A percentile compares a stretch with the other conserved stretches of the same genome.
Conservation (phyloP, 1,139 yeast species). For the Nadsonia starkeyi-henricii region DNA sequence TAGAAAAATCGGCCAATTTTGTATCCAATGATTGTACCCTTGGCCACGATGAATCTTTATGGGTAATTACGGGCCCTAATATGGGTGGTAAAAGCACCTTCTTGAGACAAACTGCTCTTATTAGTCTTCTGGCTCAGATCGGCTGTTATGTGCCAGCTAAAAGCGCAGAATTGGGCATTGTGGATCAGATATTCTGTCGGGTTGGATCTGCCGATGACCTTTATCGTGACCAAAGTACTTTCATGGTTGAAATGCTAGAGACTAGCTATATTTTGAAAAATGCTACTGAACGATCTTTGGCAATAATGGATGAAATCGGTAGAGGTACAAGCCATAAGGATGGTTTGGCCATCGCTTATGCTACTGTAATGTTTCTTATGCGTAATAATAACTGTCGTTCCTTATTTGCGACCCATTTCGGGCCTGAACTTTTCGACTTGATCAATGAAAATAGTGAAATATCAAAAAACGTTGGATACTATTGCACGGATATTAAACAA, state of each 20-base stretch:
- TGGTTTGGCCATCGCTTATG: constrained; percentile 83
- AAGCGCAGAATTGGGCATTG: constrained; percentile 58
- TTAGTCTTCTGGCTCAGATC: constrained; percentile 77
- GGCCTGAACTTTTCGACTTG: constrained; percentile 42
- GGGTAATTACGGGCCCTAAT: constrained; percentile 90
- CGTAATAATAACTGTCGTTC: constrained; percentile 53
- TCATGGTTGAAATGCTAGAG: constrained; percentile 98
- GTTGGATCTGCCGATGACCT: constrained; percentile 83
- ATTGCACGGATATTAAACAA: background rate
- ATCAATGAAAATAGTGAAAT: constrained; percentile 18
- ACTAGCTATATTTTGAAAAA: constrained; percentile 64
- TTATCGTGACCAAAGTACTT: constrained; percentile 75
- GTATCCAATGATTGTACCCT: constrained; percentile 49
- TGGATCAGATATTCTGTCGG: constrained; percentile 76
- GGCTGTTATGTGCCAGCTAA: constrained; percentile 83
- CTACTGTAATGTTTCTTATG: constrained; percentile 49
- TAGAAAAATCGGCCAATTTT: constrained; percentile 34
- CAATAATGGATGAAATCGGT: constrained; percentile 91
- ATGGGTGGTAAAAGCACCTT: constrained; percentile 97
- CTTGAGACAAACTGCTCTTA: constrained; percentile 74
- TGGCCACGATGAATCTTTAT: constrained; percentile 23
- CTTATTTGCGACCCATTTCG: constrained; percentile 90
- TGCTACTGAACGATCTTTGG: constrained; percentile 66
- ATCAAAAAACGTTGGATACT: background rate
- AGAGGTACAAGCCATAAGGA: constrained; percentile 87